These are phyloP conservation scores for Datisca glomerata DNA, from an alignment of 306 rosid genomes.

Conservation along the genomic window DNA sequence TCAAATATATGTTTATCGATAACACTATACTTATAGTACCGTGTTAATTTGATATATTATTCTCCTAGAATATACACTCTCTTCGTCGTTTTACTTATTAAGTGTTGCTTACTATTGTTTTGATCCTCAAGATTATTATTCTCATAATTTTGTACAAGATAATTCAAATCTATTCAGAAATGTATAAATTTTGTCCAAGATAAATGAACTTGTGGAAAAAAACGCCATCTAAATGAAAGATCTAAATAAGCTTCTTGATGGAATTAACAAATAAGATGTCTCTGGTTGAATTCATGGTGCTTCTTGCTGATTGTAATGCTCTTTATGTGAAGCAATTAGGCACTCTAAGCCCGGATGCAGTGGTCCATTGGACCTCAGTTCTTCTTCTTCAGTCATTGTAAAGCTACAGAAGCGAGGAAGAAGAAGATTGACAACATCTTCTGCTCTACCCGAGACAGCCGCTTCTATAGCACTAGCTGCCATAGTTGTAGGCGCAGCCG, in stretches of 20 bases:
- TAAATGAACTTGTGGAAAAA: neutral
- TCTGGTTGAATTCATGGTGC: neutral
- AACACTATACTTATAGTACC: no score
- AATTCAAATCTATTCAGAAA: neutral
- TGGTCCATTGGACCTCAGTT: slow-evolving; percentile 10
- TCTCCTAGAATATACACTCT: no score
- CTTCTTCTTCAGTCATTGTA: slow-evolving; percentile 18
- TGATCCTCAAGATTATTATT: neutral
- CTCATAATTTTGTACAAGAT: neutral
- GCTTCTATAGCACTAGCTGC: slow-evolving; percentile 78
- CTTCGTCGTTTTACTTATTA: no score
- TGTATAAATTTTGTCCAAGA: neutral
- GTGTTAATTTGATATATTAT: no score
- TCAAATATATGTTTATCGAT: no score
- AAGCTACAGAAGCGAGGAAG: slow-evolving; percentile 47
- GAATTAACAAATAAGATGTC: neutral
- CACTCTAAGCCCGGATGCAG: neutral
- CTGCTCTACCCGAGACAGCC: slow-evolving; percentile 73
- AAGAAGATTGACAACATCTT: slow-evolving; percentile 25
- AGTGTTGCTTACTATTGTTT: neutral
- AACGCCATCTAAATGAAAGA: neutral
- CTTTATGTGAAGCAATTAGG: slow-evolving; percentile 12
- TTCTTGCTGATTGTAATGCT: slow-evolving; percentile 13
- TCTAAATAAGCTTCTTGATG: neutral
- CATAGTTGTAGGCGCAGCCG: slow-evolving; percentile 75